A percentile compares a stretch with the other conserved stretches of the same genome.
phyloP scores from a whole-genome alignment of 495 filamentous ascomycete genomes.

The Lophium mytilinum region DNA sequence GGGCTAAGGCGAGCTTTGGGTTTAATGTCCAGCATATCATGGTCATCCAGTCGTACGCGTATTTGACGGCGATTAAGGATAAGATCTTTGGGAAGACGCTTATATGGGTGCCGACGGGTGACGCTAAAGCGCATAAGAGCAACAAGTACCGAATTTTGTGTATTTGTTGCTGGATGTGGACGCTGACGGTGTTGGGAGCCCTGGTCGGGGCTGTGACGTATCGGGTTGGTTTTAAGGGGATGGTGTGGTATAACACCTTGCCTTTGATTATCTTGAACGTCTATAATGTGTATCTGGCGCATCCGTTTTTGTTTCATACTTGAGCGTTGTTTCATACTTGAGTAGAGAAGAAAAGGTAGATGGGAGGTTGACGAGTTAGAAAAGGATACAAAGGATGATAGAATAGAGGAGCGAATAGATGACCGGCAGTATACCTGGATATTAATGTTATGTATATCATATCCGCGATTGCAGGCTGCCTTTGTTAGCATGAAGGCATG shows the following conservation, averaged over 20 bases:
- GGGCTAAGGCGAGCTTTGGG: conserved; percentile 24
- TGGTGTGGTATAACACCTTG: conserved; percentile 6
- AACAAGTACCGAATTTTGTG: conserved; percentile 29
- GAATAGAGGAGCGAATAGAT: too few relatives aligned
- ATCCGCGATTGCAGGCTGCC: too few relatives aligned
- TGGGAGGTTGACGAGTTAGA: too few relatives aligned
- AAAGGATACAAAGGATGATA: too few relatives aligned
- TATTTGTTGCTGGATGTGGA: conserved; percentile 25
- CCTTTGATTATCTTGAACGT: conserved; percentile 15
- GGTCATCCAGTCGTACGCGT: conserved; percentile 27
- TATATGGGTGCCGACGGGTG: conserved; percentile 23
- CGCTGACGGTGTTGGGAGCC: conserved; percentile 10
- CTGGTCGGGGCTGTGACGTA: conserved; percentile 16
- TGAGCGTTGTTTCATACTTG: conserved; percentile 5
- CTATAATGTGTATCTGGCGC: conserved; percentile 16
- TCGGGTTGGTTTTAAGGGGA: conserved; percentile 1
- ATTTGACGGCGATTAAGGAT: conserved; percentile 24
- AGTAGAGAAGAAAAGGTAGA: neutral
- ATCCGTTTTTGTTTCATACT: conserved; percentile 12
- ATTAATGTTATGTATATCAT: too few relatives aligned
- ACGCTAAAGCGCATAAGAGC: conserved; percentile 23
- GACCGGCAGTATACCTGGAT: too few relatives aligned
- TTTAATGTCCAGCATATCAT: conserved; percentile 26
- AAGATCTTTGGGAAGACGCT: conserved; percentile 18
- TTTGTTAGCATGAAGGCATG: too few relatives aligned